Base-by-base conservation (phyloP, 495 filamentous ascomycete species). In the Neurospora terricola region DNA sequence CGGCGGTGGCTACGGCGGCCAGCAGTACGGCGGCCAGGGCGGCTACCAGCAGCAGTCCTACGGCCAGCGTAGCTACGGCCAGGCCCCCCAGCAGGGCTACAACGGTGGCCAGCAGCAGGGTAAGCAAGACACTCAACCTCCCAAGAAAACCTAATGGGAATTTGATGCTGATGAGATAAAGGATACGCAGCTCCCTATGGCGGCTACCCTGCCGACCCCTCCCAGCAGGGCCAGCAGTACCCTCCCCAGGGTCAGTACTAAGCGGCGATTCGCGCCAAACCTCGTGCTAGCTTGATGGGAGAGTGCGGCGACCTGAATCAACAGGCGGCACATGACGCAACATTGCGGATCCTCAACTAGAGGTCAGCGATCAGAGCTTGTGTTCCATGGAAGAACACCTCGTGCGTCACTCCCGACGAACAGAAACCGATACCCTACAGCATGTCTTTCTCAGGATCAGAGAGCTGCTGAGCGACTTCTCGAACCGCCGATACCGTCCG, bases 171-270 rank as follows among this genome's bases (percentile, higher is more conserved):
- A 62, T 71, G 69, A 72, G 69, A 73, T 70, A 77, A 69, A 30
- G 14, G 23, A 40, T 30, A 23, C 34, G 34, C 74, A 54, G 73
- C 72, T 18, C 75, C 71, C 3, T 85, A 85, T 66, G 54, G 54
- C 54, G 79, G 77, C 54, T 86, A 86, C 72, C 76, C 12, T 16
- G 54, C 81, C 14, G 83, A 85, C 71, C 83, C 80, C 3, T 76
- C 72, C 38, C 78, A 81, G 73, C 75, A 77, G 69, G 76, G 73
- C 12, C 78, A 77, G 39, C 77, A 70, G 8, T 79, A 78, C 14
- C 81, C 80, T 78, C 38, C 78, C 72, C 81, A 73, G 72, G 79
- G 75, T 21, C 77, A 78, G 34, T 78, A 80, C 69, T 80, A 77
- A 34, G 45, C 40, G 42, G 70, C 23, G 37, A 66, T 66, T 66